Evolutionary conservation across 2,329 filamentous ascomycete genomes (phyloP), one percentile per base, ranked within the genome.

Genomic region (Phialophora tarda): DNA sequence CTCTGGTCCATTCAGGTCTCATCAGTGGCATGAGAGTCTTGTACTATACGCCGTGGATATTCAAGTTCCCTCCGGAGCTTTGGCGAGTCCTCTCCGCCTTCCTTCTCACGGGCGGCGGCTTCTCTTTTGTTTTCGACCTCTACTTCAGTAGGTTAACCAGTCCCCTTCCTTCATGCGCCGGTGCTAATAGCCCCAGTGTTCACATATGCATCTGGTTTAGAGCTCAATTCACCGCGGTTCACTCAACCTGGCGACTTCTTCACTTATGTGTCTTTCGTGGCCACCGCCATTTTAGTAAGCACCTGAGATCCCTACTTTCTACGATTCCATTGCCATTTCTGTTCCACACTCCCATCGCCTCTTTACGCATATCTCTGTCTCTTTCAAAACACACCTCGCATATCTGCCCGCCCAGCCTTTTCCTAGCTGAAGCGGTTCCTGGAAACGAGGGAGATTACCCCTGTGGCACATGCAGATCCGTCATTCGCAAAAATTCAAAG

Each of bases 381-480:
- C 21, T 60, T 60, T 71, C 65, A 66, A 23, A 23, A 2, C 14
- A 69, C 77, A 86, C 87, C 87, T 89, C 86, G 82, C 81, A 84
- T 88, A 91, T 91, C 89, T 92, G 89, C 89, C 89, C 89, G 89
- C 85, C 87, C 89, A 91, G 89, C 85, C 76, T 60, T 72, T 53
- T 75, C 80, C 85, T 89, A 87, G 83, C 89, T 91, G 89, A 89
- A 85, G 79, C 89, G 89, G 89, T 92, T 92, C 89, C 89, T 92
- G 89, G 82, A 91, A 88, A 80, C 83, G 89, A 92, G 89, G 89
- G 84, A 92, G 89, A 92, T 86, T 82, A 86, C 88, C 89, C 88
- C 85, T 87, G 83, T 85, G 85, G 83, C 83, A 84, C 80, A 73
- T 78, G 73, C 80, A 81, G 81, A 80, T 82, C 84, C 84, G 81